phyloP scores from a whole-genome alignment of 2,329 filamentous ascomycete genomes.

The Incumbomyces lentus region DNA sequence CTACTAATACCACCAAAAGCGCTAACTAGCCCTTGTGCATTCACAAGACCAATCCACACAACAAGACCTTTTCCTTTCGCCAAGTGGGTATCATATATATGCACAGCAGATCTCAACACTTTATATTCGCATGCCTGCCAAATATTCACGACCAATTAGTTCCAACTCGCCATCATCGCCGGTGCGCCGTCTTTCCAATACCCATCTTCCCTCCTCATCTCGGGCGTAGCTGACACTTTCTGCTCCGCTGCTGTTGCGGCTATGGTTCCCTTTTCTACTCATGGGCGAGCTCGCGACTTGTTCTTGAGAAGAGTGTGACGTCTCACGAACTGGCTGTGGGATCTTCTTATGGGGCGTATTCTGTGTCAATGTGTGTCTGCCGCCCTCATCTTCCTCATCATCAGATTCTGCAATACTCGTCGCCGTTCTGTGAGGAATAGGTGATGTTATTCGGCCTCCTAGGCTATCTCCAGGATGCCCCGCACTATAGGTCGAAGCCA shows the following conservation, averaged over 20 bases:
- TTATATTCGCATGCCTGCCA: slow-evolving; percentile 22
- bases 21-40: too few relatives aligned
- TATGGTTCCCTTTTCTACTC: slow-evolving; percentile 21
- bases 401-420: slow-evolving; percentile 19
- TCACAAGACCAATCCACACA: too few relatives aligned
- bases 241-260: slow-evolving; percentile 26
- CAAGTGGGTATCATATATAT: slow-evolving; percentile 6
- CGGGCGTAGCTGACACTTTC: slow-evolving; percentile 29
- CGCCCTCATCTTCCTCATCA: slow-evolving; percentile 21
- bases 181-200: slow-evolving; percentile 27
- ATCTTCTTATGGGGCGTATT: slow-evolving; percentile 19
- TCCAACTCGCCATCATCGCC: slow-evolving; percentile 26
- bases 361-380: slow-evolving; percentile 19
- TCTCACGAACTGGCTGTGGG: slow-evolving; percentile 7
- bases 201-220: slow-evolving; percentile 27
- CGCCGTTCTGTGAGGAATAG: slow-evolving; percentile 10
- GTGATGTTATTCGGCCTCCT: slow-evolving; percentile 10
- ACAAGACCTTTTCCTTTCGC: background rate
- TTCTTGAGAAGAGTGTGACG: slow-evolving; percentile 14
- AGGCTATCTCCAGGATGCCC: slow-evolving; percentile 7
- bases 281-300: slow-evolving; percentile 11
- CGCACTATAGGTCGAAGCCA: slow-evolving; percentile 23
- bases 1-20: too few relatives aligned
- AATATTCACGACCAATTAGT: slow-evolving; percentile 24
- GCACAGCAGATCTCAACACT: too few relatives aligned